Percentiles rank a stretch among this genome's conserved stretches.
Evolutionary conservation across 257 asterid genomes (phyloP).

Genomic region (Knoxia roxburghii): DNA sequence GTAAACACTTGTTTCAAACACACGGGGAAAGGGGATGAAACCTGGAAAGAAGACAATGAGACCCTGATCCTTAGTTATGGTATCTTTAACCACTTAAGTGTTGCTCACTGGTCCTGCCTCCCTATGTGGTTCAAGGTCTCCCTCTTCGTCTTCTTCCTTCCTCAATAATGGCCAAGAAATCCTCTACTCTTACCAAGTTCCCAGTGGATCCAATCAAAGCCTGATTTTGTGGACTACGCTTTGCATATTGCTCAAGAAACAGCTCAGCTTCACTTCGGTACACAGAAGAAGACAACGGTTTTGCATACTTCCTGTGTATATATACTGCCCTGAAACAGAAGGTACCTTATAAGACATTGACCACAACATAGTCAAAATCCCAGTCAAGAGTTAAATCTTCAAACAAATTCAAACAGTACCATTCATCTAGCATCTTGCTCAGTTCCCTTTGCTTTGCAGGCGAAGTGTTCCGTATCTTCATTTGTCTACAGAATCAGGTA

Average conservation of each 20-base stretch:
- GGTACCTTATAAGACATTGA: slow-evolving; percentile 5
- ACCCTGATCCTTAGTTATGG: slow-evolving; percentile 68
- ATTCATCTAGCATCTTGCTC: slow-evolving; percentile 92
- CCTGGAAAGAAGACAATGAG: slow-evolving; percentile 97
- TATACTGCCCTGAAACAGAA: slow-evolving; percentile 65
- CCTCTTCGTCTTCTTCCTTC: slow-evolving; percentile 87
- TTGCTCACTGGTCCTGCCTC: slow-evolving; percentile 47
- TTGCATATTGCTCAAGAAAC: slow-evolving; percentile 89
- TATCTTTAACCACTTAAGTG: slow-evolving; percentile 45
- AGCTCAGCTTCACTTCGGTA: slow-evolving; percentile 96
- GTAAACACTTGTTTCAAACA: background rate
- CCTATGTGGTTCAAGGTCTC: slow-evolving; percentile 68
- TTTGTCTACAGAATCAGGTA: slow-evolving; percentile 60
- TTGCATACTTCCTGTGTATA: slow-evolving; percentile 75
- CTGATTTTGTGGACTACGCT: slow-evolving; percentile 83
- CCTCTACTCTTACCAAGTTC: slow-evolving; percentile 74
- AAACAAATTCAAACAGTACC: slow-evolving; percentile 47
- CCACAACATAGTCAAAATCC: slow-evolving; percentile 13
- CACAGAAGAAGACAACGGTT: slow-evolving; percentile 61
- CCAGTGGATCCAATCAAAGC: slow-evolving; percentile 92
- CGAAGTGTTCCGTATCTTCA: slow-evolving; percentile 96
- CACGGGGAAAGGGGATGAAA: slow-evolving; percentile 12
- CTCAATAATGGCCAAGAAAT: slow-evolving; percentile 69
- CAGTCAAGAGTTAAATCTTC: slow-evolving; percentile 13
- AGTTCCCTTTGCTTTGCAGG: slow-evolving; percentile 75